These are phyloP conservation scores for Quercus mongolica DNA, from an alignment of 306 rosid genomes.

Conservation along the genomic window DNA sequence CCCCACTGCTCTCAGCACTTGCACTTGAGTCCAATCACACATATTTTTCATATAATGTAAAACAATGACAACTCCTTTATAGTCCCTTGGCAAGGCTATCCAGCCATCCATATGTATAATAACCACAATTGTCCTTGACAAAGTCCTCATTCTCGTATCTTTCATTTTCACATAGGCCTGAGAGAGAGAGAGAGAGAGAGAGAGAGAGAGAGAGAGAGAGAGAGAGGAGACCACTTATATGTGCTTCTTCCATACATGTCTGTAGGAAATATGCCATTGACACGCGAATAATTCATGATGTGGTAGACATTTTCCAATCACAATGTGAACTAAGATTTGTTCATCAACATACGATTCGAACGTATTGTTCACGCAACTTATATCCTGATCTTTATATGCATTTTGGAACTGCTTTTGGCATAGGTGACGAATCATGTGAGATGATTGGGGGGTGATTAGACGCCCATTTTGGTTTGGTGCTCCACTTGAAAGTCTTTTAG, in stretches of 20 bases:
- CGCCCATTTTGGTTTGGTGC: slow-evolving; percentile 28
- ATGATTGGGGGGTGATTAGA: slow-evolving; percentile 33
- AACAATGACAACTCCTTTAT: slow-evolving; percentile 7
- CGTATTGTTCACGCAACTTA: background rate
- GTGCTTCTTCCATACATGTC: slow-evolving; percentile 9
- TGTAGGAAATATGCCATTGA: background rate
- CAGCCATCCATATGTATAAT: background rate
- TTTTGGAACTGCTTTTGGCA: background rate
- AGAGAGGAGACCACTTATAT: background rate
- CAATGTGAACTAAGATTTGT: background rate
- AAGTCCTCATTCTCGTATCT: background rate
- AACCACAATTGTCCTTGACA: background rate
- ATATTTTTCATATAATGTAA: background rate
- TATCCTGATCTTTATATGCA: background rate
- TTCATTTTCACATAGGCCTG: background rate
- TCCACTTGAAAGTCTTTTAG: slow-evolving; percentile 10
- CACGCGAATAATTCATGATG: background rate
- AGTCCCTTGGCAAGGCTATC: background rate
- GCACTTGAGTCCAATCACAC: slow-evolving; percentile 5
- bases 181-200: background rate
- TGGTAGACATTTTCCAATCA: background rate
- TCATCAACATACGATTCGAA: background rate
- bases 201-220: too few relatives aligned
- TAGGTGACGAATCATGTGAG: slow-evolving; percentile 15
- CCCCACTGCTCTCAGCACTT: background rate